These are phyloP conservation scores for Sphagnum contortum DNA, from an alignment of 225 moss, liverwort and hornwort species.

Conservation along the genomic window DNA sequence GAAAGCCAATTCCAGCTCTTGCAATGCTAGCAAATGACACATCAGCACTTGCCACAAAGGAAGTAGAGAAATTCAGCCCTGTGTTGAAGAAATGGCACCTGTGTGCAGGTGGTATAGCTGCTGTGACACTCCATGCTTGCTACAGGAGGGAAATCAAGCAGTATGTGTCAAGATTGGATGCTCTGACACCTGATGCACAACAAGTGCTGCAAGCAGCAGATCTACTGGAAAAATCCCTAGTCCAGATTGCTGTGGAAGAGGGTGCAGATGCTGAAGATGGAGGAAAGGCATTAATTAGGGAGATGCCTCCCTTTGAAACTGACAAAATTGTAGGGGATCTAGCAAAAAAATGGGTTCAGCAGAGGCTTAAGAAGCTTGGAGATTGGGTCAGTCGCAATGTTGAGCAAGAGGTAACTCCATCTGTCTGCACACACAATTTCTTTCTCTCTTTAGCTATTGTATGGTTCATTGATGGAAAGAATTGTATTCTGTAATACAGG, in stretches of 20 bases:
- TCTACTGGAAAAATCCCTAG: constrained; percentile 73
- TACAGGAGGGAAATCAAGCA: constrained; percentile 74
- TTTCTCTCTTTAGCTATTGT: too few species aligned
- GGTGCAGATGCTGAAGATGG: constrained; percentile 91
- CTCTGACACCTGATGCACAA: constrained; percentile 66
- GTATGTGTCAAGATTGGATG: constrained; percentile 36
- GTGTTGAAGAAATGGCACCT: constrained; percentile 79
- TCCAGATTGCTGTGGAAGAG: constrained; percentile 88
- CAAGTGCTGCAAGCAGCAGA: constrained; percentile 74
- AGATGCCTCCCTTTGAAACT: constrained; percentile 90
- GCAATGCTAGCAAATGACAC: constrained; percentile 69
- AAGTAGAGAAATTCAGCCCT: constrained; percentile 68
- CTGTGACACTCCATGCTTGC: constrained; percentile 83
- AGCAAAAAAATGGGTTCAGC: constrained; percentile 74
- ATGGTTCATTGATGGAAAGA: too few species aligned
- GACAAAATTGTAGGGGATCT: constrained; percentile 56
- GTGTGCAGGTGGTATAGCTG: constrained; percentile 79
- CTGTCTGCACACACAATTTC: too few species aligned
- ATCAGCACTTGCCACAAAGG: constrained; percentile 61
- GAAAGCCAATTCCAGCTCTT: constrained; percentile 47
- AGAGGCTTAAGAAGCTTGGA: constrained; percentile 50
- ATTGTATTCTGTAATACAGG: too few species aligned
- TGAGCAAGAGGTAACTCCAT: constrained; percentile 68
- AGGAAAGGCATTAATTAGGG: constrained; percentile 80
- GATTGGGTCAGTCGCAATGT: constrained; percentile 85